A percentile compares a stretch with the other conserved stretches of the same genome.
These are phyloP conservation scores for Bolboschoenus planiculmis DNA, from an alignment of 176 grass and related monocot species.

Conservation along the genomic window DNA sequence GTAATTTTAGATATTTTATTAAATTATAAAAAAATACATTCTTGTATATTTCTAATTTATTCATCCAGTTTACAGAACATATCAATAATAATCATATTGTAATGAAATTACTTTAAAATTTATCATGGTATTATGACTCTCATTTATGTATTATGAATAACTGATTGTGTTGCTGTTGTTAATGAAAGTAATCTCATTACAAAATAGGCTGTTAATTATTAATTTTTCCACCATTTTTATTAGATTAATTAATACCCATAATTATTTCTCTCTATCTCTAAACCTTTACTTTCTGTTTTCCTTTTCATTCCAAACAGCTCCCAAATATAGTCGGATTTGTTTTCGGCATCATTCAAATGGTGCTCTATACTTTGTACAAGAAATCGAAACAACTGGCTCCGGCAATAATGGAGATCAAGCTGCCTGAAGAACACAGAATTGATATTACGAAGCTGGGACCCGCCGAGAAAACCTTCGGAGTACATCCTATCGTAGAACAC, in stretches of 20 bases:
- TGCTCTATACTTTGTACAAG: conserved; percentile 57
- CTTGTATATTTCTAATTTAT: not conserved
- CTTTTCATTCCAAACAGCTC: not conserved
- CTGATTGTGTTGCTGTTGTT: not conserved
- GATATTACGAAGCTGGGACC: conserved; percentile 20
- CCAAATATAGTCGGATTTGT: conserved; percentile 80
- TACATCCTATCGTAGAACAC: conserved; percentile 45
- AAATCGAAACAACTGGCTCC: conserved; percentile 14
- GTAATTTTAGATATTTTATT: conserved; percentile 7
- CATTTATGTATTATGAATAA: not conserved
- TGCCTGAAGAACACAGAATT: conserved; percentile 40
- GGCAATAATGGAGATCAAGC: conserved; percentile 37
- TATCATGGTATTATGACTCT: not conserved
- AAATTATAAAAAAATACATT: not conserved
- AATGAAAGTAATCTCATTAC: not conserved
- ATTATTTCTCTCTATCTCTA: not conserved
- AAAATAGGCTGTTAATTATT: not conserved
- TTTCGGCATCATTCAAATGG: conserved; percentile 81
- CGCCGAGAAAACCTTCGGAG: conserved; percentile 29
- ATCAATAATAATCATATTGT: no score
- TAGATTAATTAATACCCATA: not conserved
- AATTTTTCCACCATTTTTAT: not conserved
- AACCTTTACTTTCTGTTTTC: not conserved
- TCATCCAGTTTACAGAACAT: not conserved
- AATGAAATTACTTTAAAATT: no score